These are phyloP conservation scores for Sporobolomyces roseus DNA, from an alignment of 768 basidiomycete genomes.

Conservation along the genomic window DNA sequence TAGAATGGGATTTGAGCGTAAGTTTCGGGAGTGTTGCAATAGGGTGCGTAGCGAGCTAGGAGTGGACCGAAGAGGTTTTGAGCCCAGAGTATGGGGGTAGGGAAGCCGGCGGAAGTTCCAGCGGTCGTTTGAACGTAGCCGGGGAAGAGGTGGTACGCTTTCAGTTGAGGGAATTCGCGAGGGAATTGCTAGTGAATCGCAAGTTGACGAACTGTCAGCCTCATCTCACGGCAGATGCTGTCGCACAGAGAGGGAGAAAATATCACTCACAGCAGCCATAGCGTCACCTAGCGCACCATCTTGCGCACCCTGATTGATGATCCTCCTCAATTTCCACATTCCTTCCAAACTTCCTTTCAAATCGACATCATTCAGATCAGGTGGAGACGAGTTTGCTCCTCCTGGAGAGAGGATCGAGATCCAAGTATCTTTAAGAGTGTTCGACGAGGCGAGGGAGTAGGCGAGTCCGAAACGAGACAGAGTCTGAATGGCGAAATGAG, in stretches of 20 bases:
- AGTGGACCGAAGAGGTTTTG: slow-evolving; percentile 32
- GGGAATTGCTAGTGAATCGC: slow-evolving; percentile 31
- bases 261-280: slow-evolving; percentile 11
- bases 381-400: slow-evolving; percentile 4
- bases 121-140: slow-evolving; percentile 37
- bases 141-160: slow-evolving; percentile 43
- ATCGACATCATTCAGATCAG: slow-evolving; percentile 38
- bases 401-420: slow-evolving; percentile 38
- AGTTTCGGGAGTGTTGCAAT: slow-evolving; percentile 34
- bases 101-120: slow-evolving; percentile 28
- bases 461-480: slow-evolving; percentile 42
- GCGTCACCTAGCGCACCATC: slow-evolving; percentile 29
- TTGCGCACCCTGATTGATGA: slow-evolving; percentile 15
- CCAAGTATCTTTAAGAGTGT: slow-evolving; percentile 37
- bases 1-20: slow-evolving; percentile 44
- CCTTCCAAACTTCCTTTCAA: slow-evolving; percentile 1
- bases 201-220: too few species aligned
- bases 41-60: slow-evolving; percentile 26
- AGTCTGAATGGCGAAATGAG: slow-evolving; percentile 42
- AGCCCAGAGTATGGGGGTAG: slow-evolving; percentile 26
- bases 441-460: slow-evolving; percentile 34
- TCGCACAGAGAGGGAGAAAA: not conserved
- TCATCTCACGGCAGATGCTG: too few species aligned
- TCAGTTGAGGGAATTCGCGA: slow-evolving; percentile 29
- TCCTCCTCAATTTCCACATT: slow-evolving; percentile 9